Evolutionary conservation across 2,329 filamentous ascomycete species (phyloP).

Genomic region (Didymella lethalis): DNA sequence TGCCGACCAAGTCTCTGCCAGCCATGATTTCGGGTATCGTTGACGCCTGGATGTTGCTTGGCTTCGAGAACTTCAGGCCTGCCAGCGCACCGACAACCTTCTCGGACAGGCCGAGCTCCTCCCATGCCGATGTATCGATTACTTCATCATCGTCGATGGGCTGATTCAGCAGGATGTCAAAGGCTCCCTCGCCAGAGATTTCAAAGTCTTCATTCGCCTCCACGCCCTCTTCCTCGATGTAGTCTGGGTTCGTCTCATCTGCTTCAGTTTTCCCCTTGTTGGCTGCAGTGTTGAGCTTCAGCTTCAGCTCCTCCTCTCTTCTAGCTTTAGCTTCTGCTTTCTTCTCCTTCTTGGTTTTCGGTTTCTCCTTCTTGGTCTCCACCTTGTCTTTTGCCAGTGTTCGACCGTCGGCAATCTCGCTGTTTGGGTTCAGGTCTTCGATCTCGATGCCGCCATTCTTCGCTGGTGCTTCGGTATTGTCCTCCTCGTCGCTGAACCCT

Average conservation of each 20-base stretch:
- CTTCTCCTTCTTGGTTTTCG: constrained; percentile 29
- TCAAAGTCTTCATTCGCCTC: constrained; percentile 38
- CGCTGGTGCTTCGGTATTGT: constrained; percentile 28
- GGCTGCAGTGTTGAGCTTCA: constrained; percentile 18
- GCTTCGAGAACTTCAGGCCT: constrained; percentile 78
- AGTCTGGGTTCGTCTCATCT: constrained; percentile 21
- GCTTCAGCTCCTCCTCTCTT: constrained; percentile 28
- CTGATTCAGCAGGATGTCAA: constrained; percentile 63
- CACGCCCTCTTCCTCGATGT: constrained; percentile 28
- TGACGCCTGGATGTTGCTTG: constrained; percentile 80
- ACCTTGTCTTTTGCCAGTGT: constrained; percentile 22
- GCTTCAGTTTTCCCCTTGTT: constrained; percentile 19
- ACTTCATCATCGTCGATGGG: constrained; percentile 64
- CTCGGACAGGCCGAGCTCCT: constrained; percentile 74
- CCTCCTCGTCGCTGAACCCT: constrained; percentile 30
- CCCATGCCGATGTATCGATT: constrained; percentile 81
- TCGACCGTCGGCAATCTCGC: constrained; percentile 34
- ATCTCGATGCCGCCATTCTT: constrained; percentile 18
- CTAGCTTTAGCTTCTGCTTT: constrained; percentile 29
- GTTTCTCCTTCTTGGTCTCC: constrained; percentile 15
- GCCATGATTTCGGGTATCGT: constrained; percentile 83
- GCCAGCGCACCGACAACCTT: constrained; percentile 76
- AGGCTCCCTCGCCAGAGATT: constrained; percentile 52
- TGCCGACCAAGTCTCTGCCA: constrained; percentile 92
- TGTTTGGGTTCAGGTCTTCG: constrained; percentile 23